Evolutionary conservation across 805 yeast genomes (phyloP), one percentile per base, ranked within the genome.

Genomic region (Nakazawaea ernobii): DNA sequence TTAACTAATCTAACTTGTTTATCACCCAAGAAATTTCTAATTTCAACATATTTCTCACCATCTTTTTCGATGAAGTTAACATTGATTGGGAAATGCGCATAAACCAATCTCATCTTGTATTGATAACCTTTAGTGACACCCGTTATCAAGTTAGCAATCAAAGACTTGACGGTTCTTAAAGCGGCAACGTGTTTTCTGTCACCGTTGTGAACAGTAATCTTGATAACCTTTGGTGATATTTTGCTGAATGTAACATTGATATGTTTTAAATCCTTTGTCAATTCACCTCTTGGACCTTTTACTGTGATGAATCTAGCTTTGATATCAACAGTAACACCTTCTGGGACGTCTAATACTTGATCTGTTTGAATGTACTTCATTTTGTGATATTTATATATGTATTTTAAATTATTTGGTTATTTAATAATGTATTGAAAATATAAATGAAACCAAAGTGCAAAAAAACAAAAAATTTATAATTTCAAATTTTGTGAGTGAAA

Each of bases 21-120:
- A 82, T 94, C 98, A 79, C 99, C 99, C 77, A 94, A 84, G 86
- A 88, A 94, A 82, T 94, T 94, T 88, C 98, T 91, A 81, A 94
- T 91, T 81, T 94, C 98, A 63, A 92, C 86, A 67, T 67, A 80
- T 57, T 79, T 74, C 46, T 70, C 63, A 61, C 86, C 88, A 51
- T 92, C 92, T 66, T 79, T 77, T 59, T 86, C 88, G 69, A 86
- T 70, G 61, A 90, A 73, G 81, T 91, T 92, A 62, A 94, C 97
- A 78, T 94, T 94, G 78, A 95, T 94, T 74, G 99, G 99, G 96
- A 94, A 94, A 88, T 94, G 99, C 84, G 99, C 99, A 72, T 92
- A 95, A 58, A 94, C 99, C 75, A 89, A 91, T 83, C 98, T 90
- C 97, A 94, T 86, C 87, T 94, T 94, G 94, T 94, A 94, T 79